Percentiles rank a stretch among this genome's conserved stretches.
These are phyloP conservation scores for Coemansia biformis DNA, from an alignment of 192 early-diverging fungal genomes.

Conservation along the genomic window DNA sequence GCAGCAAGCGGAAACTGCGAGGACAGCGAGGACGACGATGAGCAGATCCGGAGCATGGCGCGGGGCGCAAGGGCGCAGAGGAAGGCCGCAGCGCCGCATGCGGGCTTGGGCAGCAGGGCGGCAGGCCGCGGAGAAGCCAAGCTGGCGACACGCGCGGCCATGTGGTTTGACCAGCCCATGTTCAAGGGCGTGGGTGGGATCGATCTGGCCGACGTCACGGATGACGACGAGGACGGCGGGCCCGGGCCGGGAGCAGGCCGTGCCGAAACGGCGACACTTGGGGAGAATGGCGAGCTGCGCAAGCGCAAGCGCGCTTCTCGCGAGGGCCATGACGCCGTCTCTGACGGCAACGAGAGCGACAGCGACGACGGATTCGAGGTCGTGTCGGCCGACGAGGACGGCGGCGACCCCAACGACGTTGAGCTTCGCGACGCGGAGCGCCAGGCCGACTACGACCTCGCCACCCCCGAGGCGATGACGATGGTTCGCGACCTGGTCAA, in stretches of 20 bases:
- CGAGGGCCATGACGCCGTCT: slow-evolving; percentile 6
- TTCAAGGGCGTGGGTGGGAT: slow-evolving; percentile 67
- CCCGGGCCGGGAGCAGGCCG: no score
- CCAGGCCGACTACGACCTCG: slow-evolving; percentile 61
- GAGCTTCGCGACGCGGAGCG: slow-evolving; percentile 48
- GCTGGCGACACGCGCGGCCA: slow-evolving; percentile 76
- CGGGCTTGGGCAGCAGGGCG: no score
- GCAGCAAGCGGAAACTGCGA: slow-evolving; percentile 19
- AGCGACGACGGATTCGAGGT: slow-evolving; percentile 55
- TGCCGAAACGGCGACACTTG: no score
- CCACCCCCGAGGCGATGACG: slow-evolving; percentile 89
- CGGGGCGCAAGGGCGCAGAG: slow-evolving; percentile 25
- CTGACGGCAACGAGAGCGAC: slow-evolving; percentile 41
- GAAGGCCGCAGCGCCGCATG: no score
- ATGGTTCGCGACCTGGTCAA: slow-evolving; percentile 79
- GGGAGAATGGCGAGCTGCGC: no score
- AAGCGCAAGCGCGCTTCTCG: slow-evolving; percentile 50
- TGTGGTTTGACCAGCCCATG: slow-evolving; percentile 94
- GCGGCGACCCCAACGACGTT: slow-evolving; percentile 38
- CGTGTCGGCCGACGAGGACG: slow-evolving; percentile 33
- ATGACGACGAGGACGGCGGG: slow-evolving; percentile 46
- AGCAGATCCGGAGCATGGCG: slow-evolving; percentile 44
- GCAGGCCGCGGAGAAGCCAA: slow-evolving; percentile 14
- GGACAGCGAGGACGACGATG: slow-evolving; percentile 33
- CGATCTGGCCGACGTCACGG: slow-evolving; percentile 53